phyloP scores from a whole-genome alignment of 164 flowering plant species.

The Liquidambar formosana region DNA sequence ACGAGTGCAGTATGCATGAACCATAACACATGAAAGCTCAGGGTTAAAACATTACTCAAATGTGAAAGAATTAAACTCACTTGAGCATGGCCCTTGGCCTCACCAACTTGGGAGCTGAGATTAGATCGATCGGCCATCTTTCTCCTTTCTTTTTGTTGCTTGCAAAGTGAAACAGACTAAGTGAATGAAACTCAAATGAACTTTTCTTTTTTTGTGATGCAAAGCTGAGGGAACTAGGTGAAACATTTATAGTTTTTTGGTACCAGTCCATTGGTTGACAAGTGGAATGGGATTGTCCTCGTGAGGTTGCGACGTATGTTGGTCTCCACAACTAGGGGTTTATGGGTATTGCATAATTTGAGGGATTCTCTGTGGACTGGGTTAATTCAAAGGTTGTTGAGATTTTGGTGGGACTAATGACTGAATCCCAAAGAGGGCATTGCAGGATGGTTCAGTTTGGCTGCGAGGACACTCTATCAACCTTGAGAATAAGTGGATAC shows the following conservation, averaged over 20 bases:
- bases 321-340: not conserved
- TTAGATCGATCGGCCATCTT: slow-evolving; percentile 3
- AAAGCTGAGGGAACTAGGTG: not conserved
- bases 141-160: not conserved
- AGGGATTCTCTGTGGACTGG: not conserved
- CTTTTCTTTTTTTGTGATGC: not conserved
- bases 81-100: slow-evolving; percentile 10
- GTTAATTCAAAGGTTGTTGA: slow-evolving; percentile 6
- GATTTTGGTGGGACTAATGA: not conserved
- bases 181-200: no score
- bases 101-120: slow-evolving; percentile 9
- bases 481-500: no score
- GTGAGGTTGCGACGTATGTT: not conserved
- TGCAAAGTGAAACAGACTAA: not conserved
- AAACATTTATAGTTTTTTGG: not conserved
- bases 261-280: not conserved
- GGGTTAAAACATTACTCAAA: not conserved
- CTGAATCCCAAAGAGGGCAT: not conserved
- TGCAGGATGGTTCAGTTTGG: not conserved
- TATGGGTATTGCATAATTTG: not conserved
- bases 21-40: not conserved
- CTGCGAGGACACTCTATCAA: not conserved
- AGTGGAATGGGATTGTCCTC: not conserved
- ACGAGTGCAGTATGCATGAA: no score
- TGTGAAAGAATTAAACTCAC: not conserved